phyloP scores from a whole-genome alignment of 2,329 filamentous ascomycete species.

The Aspergillus fischeri region DNA sequence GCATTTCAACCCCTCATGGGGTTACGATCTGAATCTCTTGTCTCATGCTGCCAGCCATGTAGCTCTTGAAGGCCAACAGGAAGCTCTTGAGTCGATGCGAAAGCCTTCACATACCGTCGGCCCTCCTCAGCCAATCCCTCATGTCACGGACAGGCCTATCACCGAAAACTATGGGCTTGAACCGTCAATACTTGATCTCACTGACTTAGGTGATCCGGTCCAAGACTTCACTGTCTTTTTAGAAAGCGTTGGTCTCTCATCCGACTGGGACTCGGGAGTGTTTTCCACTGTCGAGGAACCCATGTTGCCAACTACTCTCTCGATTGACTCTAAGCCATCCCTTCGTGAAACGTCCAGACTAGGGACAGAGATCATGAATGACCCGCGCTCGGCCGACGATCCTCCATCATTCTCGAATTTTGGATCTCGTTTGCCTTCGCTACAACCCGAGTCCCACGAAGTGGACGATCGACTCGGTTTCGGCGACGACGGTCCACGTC shows the following conservation, averaged over 20 bases:
- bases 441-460: conserved; percentile 45
- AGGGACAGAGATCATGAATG: conserved; percentile 37
- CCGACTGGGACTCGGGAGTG: conserved; percentile 47
- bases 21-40: conserved; percentile 47
- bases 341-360: conserved; percentile 33
- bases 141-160: conserved; percentile 34
- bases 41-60: conserved; percentile 49
- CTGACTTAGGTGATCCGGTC: conserved; percentile 45
- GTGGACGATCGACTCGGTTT: conserved; percentile 41
- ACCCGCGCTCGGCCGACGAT: conserved; percentile 38
- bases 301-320: conserved; percentile 33
- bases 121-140: conserved; percentile 34
- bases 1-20: conserved; percentile 49
- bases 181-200: conserved; percentile 43
- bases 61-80: conserved; percentile 44
- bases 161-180: conserved; percentile 42
- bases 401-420: conserved; percentile 46
- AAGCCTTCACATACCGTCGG: conserved; percentile 31
- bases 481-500: conserved; percentile 40
- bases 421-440: conserved; percentile 44
- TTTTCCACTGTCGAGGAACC: conserved; percentile 42
- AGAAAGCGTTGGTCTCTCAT: conserved; percentile 47
- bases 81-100: conserved; percentile 35
- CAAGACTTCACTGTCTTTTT: conserved; percentile 48
- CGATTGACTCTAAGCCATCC: conserved; percentile 34